These are phyloP conservation scores for Magnusiomyces ingens DNA, from an alignment of 1,139 yeast genomes.

Conservation along the genomic window DNA sequence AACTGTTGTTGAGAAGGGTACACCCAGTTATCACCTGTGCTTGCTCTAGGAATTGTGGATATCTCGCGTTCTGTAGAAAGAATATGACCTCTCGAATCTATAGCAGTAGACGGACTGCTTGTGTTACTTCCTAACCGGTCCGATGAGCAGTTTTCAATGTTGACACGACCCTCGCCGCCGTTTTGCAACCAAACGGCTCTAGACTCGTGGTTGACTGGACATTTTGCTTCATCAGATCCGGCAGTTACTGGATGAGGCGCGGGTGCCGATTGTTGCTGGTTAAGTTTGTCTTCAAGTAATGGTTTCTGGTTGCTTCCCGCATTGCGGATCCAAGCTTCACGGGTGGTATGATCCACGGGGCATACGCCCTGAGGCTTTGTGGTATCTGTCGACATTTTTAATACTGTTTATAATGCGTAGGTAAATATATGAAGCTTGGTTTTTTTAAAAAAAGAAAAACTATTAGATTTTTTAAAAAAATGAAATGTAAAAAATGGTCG, in stretches of 20 bases:
- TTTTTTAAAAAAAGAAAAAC: background rate
- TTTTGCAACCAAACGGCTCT: slow-evolving; percentile 50
- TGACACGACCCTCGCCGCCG: slow-evolving; percentile 17
- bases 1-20: slow-evolving; percentile 96
- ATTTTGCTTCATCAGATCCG: slow-evolving; percentile 18
- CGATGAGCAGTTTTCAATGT: slow-evolving; percentile 24
- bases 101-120: slow-evolving; percentile 17
- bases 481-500: background rate
- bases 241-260: background rate
- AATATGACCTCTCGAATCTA: slow-evolving; percentile 26
- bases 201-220: slow-evolving; percentile 33
- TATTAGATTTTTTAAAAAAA: background rate
- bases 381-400: background rate
- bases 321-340: slow-evolving; percentile 16
- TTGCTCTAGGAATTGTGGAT: slow-evolving; percentile 80
- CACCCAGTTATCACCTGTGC: slow-evolving; percentile 63
- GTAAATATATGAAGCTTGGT: background rate
- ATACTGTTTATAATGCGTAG: background rate
- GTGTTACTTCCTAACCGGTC: slow-evolving; percentile 24
- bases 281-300: slow-evolving; percentile 1
- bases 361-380: slow-evolving; percentile 11
- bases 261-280: background rate
- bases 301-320: background rate
- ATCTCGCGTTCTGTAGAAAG: slow-evolving; percentile 54
- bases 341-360: slow-evolving; percentile 17